Conservation (phyloP, 768 basidiomycete species). For the Ephemerocybe angulata region DNA sequence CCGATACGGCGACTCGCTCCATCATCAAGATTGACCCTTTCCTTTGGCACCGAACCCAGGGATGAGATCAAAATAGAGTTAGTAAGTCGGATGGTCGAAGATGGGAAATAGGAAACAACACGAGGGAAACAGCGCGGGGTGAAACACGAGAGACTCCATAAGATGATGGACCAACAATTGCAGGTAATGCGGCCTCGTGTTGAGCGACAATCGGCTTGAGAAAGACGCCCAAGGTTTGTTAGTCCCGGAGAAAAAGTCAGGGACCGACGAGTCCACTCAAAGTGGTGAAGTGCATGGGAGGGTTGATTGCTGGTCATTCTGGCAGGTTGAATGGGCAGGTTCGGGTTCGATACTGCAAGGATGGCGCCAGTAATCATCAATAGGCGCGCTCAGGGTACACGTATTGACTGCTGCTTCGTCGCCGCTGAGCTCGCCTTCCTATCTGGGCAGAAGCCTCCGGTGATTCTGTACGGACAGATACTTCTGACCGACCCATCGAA, state of each 20-base stretch:
- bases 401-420: too few species aligned
- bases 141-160: neutral
- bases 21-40: neutral
- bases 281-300: neutral
- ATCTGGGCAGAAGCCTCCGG: too few species aligned
- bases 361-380: too few species aligned
- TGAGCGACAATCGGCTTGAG: too few species aligned
- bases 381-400: too few species aligned
- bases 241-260: too few species aligned
- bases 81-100: neutral
- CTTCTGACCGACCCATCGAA: too few species aligned
- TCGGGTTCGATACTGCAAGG: too few species aligned
- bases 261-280: neutral
- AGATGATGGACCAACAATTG: neutral
- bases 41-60: neutral
- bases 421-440: too few species aligned
- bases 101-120: constrained; percentile 2
- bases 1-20: neutral
- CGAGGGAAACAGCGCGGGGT: neutral
- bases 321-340: neutral
- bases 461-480: too few species aligned
- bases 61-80: neutral
- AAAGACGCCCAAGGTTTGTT: too few species aligned
- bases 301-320: neutral
- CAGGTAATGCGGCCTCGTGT: constrained; percentile 1